A percentile compares a stretch with the other conserved stretches of the same genome.
phyloP scores from a whole-genome alignment of 169 alveolate genomes.

The Plasmodium ovale region DNA sequence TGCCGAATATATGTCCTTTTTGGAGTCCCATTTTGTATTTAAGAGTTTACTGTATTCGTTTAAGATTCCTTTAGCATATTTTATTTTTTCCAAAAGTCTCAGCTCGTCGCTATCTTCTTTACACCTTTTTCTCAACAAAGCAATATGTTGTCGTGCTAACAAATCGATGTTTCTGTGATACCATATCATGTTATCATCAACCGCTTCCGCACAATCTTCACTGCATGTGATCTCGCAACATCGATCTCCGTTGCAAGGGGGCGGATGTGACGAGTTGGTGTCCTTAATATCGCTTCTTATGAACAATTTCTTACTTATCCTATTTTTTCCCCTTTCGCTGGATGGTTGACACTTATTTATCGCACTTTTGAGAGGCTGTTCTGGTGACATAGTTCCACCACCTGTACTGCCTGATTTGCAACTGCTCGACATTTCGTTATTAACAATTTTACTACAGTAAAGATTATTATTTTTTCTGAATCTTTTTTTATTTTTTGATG shows the following conservation, averaged over 20 bases:
- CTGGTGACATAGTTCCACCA: no score
- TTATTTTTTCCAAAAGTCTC: slow-evolving; percentile 23
- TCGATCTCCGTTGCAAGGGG: neutral
- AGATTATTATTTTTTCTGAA: neutral
- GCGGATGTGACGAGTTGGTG: neutral
- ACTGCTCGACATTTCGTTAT: neutral
- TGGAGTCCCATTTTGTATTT: neutral
- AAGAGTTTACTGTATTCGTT: slow-evolving; percentile 16
- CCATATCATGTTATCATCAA: neutral
- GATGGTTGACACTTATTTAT: no score
- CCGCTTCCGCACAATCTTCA: neutral
- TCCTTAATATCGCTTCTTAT: neutral
- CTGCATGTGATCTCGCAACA: neutral
- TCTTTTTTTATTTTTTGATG: slow-evolving; percentile 21
- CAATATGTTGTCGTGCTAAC: slow-evolving; percentile 4
- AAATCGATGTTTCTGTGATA: slow-evolving; percentile 27
- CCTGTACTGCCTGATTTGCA: neutral
- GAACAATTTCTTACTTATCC: neutral
- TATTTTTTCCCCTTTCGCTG: no score
- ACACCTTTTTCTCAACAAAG: slow-evolving; percentile 1
- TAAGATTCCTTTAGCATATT: slow-evolving; percentile 33
- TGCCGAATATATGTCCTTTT: neutral
- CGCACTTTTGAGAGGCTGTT: no score
- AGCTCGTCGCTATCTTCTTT: slow-evolving; percentile 22
- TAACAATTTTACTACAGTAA: neutral